phyloP scores from a whole-genome alignment of 345 rosid species.

The Salix viminalis region DNA sequence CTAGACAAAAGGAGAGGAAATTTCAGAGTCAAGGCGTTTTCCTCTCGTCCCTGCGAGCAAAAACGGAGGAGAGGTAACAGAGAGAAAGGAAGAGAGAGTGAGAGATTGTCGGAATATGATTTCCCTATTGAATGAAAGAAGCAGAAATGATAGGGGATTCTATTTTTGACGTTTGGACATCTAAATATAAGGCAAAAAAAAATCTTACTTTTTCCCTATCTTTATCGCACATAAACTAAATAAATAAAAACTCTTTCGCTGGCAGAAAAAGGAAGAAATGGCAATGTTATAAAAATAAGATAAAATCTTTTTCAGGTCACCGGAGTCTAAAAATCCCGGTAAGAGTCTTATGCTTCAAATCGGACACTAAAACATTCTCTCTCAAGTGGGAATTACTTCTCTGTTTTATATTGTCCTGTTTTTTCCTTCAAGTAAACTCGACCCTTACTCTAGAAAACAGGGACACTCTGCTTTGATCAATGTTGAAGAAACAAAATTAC shows the following conservation, averaged over 20 bases:
- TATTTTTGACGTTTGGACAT: constrained; percentile 56
- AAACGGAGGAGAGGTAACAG: constrained; percentile 13
- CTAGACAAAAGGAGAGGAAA: not conserved
- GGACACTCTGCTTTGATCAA: constrained; percentile 32
- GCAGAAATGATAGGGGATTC: constrained; percentile 30
- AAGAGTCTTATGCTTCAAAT: not conserved
- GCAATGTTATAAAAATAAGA: constrained; percentile 19
- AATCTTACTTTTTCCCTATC: not conserved
- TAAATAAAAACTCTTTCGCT: not conserved
- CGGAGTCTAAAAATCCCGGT: constrained; percentile 6
- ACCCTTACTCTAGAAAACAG: constrained; percentile 3
- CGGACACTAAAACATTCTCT: not conserved
- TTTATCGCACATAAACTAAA: not conserved
- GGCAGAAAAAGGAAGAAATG: not conserved
- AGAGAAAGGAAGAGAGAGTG: constrained; percentile 21
- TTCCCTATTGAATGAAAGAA: constrained; percentile 26
- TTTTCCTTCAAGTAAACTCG: constrained; percentile 43
- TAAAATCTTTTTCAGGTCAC: constrained; percentile 7
- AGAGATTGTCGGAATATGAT: constrained; percentile 48
- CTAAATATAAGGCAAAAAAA: constrained; percentile 47
- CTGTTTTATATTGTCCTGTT: not conserved
- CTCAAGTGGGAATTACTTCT: not conserved
- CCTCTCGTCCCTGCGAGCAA: constrained; percentile 27
- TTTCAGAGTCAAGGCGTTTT: not conserved
- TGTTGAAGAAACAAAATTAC: constrained; percentile 27